Conservation (phyloP, 306 rosid species). For the Potentilla sterilis region DNA sequence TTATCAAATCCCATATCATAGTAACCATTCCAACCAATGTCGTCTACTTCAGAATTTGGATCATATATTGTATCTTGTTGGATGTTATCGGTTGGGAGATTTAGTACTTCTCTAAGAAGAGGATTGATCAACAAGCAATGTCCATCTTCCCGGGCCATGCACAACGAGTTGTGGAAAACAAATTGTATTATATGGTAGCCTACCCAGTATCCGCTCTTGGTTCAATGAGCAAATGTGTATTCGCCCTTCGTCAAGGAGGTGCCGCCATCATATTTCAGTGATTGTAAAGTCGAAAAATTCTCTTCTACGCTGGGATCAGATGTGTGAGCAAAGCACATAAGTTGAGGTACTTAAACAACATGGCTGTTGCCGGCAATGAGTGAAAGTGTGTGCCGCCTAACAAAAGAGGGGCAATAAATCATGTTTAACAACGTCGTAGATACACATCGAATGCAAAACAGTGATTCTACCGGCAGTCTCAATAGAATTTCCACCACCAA, state of each 20-base stretch:
- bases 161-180: not conserved
- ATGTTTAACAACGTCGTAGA: not conserved
- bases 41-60: no score
- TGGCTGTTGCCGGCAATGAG: not conserved
- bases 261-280: not conserved
- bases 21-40: not conserved
- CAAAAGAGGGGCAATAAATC: not conserved
- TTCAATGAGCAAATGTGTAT: not conserved
- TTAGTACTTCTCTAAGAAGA: not conserved
- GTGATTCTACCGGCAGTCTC: not conserved
- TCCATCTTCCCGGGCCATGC: not conserved
- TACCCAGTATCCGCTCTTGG: no score
- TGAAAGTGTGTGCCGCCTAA: not conserved
- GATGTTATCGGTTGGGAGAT: not conserved
- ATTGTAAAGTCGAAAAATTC: not conserved
- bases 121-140: conserved; percentile 4
- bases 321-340: not conserved
- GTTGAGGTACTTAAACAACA: not conserved
- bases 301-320: not conserved
- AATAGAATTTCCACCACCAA: not conserved
- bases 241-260: not conserved
- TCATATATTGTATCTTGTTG: not conserved
- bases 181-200: not conserved
- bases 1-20: conserved; percentile 7
- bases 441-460: not conserved